Conservation (phyloP, 768 basidiomycete genomes). For the Lactifluus rugatus region DNA sequence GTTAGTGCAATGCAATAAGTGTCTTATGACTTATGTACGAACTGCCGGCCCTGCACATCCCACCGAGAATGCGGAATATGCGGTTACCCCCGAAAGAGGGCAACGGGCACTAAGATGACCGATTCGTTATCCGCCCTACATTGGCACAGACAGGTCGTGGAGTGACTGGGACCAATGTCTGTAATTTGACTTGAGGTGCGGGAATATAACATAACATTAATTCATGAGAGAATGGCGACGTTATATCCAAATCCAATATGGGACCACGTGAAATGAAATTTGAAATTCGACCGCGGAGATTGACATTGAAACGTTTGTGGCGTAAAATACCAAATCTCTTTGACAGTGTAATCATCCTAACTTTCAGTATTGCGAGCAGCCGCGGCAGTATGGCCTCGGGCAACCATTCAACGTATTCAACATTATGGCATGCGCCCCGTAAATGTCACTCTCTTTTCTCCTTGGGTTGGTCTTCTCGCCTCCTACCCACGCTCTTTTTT, state of each 20-base stretch:
- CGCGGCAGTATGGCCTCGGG: not conserved
- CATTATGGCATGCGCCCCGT: not conserved
- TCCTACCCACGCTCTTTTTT: not conserved
- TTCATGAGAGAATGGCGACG: too few relatives aligned
- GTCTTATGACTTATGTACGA: conserved; percentile 8
- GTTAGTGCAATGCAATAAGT: not conserved
- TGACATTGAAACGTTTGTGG: not conserved
- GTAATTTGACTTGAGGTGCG: conserved; percentile 23
- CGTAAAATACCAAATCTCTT: too few relatives aligned
- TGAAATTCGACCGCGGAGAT: not conserved
- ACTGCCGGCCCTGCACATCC: conserved; percentile 19
- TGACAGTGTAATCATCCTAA: too few relatives aligned
- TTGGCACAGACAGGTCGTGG: conserved; percentile 20
- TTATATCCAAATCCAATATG: too few relatives aligned
- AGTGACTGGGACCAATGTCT: conserved; percentile 2
- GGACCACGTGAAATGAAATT: not conserved
- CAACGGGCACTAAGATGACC: conserved; percentile 19
- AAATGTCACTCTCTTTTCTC: not conserved
- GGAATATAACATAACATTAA: not conserved
- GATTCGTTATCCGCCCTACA: conserved; percentile 19
- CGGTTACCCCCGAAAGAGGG: not conserved
- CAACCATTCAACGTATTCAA: too few relatives aligned
- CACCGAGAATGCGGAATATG: conserved; percentile 2
- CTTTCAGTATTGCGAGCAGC: not conserved
- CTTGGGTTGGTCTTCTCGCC: not conserved